Evolutionary conservation across 1,139 yeast genomes (phyloP), one percentile per base, ranked within the genome.

Genomic region (Yamadazyma epiphylla): DNA sequence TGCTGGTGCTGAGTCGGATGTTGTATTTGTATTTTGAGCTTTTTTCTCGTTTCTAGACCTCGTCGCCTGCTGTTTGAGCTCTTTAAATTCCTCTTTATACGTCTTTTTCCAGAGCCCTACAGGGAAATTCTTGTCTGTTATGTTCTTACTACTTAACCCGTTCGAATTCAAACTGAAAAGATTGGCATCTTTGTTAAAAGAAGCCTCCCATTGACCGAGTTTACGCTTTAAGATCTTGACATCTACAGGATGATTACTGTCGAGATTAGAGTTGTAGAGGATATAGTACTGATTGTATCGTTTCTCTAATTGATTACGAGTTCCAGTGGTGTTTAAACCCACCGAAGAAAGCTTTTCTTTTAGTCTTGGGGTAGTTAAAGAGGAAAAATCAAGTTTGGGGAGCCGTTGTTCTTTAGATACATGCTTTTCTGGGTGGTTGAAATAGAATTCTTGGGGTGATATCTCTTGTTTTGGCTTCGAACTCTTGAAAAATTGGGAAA

Each of bases 251-350:
- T 64, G 65, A 29, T 74, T 64, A n/a, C 88, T 72, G 48, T 88
- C 96, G 29, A 80, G 69, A 47, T 88, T 88, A 12, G 96, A 81
- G 48, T 89, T 89, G 77, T 80, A 84, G 11, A 88, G 51, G 22
- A 82, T 77, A 38, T 84, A 77, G 62, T 80, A 89, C 41, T 89
- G 94, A 37, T 78, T 78, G 50, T 83, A 84, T 27, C 97, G 62
- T 19, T 73, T 59, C 38, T 85, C 89, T 43, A 88, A 49, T 42
- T 76, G 82, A 15, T 60, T 59, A 39, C 86, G 61, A 3, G 80
- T 58, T 0, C 97, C 97, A 4, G 52, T 51, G 0, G 76, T 65
- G 0, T 89, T 74, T 5, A 89, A 52, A 13, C 76, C 74, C 19
- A 76, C 51, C 5, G 70, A 64, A 1, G 66, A 32, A 13, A 89